Percentiles rank a stretch among this genome's conserved stretches.
Evolutionary conservation across 768 basidiomycete genomes (phyloP).

Genomic region (Galerina marginata): DNA sequence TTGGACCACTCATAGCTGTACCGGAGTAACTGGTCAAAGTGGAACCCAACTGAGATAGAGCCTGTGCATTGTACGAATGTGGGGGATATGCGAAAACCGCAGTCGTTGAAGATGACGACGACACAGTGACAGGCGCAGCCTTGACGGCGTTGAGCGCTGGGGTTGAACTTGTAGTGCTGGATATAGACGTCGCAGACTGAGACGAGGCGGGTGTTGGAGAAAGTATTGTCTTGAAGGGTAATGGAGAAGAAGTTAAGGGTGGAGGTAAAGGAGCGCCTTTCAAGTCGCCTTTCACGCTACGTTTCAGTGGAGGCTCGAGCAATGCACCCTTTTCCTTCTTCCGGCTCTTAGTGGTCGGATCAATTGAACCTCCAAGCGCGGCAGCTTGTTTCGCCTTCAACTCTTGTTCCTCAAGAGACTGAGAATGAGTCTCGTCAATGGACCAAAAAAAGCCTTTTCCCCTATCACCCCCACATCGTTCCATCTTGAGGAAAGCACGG

Average conservation of each 20-base stretch:
- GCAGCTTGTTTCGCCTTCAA: conserved; percentile 50
- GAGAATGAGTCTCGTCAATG: conserved; percentile 76
- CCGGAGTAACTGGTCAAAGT: conserved; percentile 34
- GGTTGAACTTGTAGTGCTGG: conserved; percentile 12
- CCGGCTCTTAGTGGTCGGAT: conserved; percentile 41
- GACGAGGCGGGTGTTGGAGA: conserved; percentile 24
- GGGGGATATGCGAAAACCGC: conserved; percentile 48
- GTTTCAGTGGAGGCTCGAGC: conserved; percentile 69
- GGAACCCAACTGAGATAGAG: conserved; percentile 29
- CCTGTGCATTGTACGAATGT: conserved; percentile 31
- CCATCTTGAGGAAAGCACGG: conserved; percentile 90
- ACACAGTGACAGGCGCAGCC: background rate
- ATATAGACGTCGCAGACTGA: conserved; percentile 24
- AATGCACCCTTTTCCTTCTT: conserved; percentile 67
- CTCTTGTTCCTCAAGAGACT: conserved; percentile 74
- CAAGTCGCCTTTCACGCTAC: conserved; percentile 68
- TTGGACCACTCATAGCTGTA: conserved; percentile 32
- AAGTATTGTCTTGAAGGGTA: conserved; percentile 49
- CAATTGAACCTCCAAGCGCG: conserved; percentile 37
- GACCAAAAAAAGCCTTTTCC: conserved; percentile 96
- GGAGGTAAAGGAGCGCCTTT: conserved; percentile 68
- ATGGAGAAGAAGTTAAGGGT: conserved; percentile 69
- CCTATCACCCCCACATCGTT: conserved; percentile 81
- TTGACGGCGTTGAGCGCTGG: background rate
- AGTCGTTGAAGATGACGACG: conserved; percentile 36